phyloP scores from a whole-genome alignment of 1,284 basidiomycete species.

The Pholiota adiposa region DNA sequence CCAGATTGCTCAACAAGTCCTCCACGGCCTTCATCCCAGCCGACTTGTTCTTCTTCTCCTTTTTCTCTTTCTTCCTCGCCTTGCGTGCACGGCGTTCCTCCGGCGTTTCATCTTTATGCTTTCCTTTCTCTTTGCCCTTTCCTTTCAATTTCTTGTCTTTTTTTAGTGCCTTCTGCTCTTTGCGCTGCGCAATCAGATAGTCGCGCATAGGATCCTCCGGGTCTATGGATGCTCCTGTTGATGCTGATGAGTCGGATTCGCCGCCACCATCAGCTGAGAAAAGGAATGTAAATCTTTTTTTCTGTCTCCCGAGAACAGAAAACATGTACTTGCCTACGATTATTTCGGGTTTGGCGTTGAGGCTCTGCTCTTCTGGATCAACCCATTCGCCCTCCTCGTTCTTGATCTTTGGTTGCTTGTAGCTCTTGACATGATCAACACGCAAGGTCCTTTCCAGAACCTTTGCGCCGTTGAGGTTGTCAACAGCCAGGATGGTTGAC shows the following conservation, averaged over 20 bases:
- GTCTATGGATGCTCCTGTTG: slow-evolving; percentile 77
- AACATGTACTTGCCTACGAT: slow-evolving; percentile 56
- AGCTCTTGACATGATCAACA: slow-evolving; percentile 94
- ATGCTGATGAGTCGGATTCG: slow-evolving; percentile 66
- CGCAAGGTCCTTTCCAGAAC: slow-evolving; percentile 87
- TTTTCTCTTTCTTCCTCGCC: slow-evolving; percentile 66
- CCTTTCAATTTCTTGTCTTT: slow-evolving; percentile 63
- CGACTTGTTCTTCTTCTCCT: slow-evolving; percentile 40
- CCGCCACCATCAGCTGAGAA: slow-evolving; percentile 50
- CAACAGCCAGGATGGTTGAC: slow-evolving; percentile 94
- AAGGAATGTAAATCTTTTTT: background rate
- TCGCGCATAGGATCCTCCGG: slow-evolving; percentile 98
- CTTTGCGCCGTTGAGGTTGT: slow-evolving; percentile 96
- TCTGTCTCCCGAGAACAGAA: background rate
- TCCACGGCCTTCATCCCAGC: slow-evolving; percentile 56
- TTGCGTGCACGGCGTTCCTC: slow-evolving; percentile 76
- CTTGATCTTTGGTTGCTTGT: slow-evolving; percentile 85
- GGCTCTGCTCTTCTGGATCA: slow-evolving; percentile 83
- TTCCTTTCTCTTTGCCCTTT: slow-evolving; percentile 55
- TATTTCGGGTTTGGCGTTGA: slow-evolving; percentile 83
- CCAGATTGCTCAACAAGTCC: slow-evolving; percentile 51
- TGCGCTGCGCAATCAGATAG: slow-evolving; percentile 75
- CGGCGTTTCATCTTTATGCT: slow-evolving; percentile 76
- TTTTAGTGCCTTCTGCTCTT: slow-evolving; percentile 67
- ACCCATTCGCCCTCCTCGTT: slow-evolving; percentile 87